phyloP scores from a whole-genome alignment of 1,284 basidiomycete species.

The Gymnopus androsaceus region DNA sequence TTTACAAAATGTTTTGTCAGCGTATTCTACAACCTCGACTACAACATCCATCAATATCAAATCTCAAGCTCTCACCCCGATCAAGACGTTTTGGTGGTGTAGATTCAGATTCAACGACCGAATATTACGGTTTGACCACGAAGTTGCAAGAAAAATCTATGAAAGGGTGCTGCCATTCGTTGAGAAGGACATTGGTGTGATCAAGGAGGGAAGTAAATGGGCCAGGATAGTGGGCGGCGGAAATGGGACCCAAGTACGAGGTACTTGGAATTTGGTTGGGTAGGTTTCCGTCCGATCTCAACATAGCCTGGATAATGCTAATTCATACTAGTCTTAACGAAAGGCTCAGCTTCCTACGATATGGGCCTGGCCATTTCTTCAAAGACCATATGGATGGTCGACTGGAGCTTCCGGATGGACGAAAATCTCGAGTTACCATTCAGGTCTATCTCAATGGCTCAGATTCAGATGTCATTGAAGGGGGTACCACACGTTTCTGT shows the following conservation, averaged over 20 bases:
- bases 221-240: slow-evolving; percentile 27
- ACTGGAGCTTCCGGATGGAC: slow-evolving; percentile 26
- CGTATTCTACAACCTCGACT: no score
- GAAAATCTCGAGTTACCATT: slow-evolving; percentile 41
- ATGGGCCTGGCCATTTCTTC: slow-evolving; percentile 43
- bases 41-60: no score
- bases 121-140: slow-evolving; percentile 36
- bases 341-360: slow-evolving; percentile 41
- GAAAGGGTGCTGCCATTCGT: slow-evolving; percentile 33
- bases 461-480: slow-evolving; percentile 24
- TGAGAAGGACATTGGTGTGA: slow-evolving; percentile 29
- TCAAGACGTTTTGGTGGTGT: no score
- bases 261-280: slow-evolving; percentile 11
- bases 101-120: slow-evolving; percentile 36
- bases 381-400: slow-evolving; percentile 43
- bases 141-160: slow-evolving; percentile 30
- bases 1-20: no score
- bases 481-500: slow-evolving; percentile 42
- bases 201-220: slow-evolving; percentile 30
- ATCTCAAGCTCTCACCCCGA: no score
- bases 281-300: not conserved
- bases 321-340: slow-evolving; percentile 31
- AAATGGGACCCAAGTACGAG: not conserved
- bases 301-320: not conserved
- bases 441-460: slow-evolving; percentile 40